These are phyloP conservation scores for Logfia minima DNA, from an alignment of 129 eudicot genomes.

Conservation along the genomic window DNA sequence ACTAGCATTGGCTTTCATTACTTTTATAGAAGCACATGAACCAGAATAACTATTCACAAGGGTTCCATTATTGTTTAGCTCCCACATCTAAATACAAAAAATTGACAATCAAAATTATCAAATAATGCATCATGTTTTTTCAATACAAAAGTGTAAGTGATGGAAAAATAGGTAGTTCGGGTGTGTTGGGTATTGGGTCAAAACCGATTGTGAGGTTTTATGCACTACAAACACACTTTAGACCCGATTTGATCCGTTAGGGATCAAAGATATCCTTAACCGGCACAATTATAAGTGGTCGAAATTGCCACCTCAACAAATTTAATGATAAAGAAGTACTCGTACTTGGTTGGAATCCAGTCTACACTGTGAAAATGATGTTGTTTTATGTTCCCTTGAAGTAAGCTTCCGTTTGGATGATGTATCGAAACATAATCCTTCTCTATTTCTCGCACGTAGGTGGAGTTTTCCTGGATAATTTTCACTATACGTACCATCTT, in stretches of 20 bases:
- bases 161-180: not conserved
- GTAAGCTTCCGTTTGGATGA: conserved; percentile 60
- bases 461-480: conserved; percentile 48
- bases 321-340: not conserved
- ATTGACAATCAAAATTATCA: not conserved
- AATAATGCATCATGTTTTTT: conserved; percentile 5
- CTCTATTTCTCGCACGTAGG: conserved; percentile 40
- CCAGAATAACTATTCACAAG: conserved; percentile 83
- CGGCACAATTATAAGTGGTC: not conserved
- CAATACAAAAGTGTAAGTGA: not conserved
- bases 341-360: conserved; percentile 72
- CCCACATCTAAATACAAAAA: conserved; percentile 70
- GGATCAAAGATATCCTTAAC: not conserved
- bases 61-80: conserved; percentile 62
- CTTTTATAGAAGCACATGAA: conserved; percentile 62
- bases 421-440: conserved; percentile 63
- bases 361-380: conserved; percentile 66
- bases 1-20: conserved; percentile 36
- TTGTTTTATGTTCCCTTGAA: conserved; percentile 54
- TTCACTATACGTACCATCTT: conserved; percentile 32
- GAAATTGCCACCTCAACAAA: not conserved
- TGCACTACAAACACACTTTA: not conserved
- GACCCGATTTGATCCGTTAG: conserved; percentile 5
- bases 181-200: not conserved
- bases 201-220: not conserved